Evolutionary conservation across 2,329 filamentous ascomycete species (phyloP), one percentile per base, ranked within the genome.

Genomic region (Aspergillus japonicus): DNA sequence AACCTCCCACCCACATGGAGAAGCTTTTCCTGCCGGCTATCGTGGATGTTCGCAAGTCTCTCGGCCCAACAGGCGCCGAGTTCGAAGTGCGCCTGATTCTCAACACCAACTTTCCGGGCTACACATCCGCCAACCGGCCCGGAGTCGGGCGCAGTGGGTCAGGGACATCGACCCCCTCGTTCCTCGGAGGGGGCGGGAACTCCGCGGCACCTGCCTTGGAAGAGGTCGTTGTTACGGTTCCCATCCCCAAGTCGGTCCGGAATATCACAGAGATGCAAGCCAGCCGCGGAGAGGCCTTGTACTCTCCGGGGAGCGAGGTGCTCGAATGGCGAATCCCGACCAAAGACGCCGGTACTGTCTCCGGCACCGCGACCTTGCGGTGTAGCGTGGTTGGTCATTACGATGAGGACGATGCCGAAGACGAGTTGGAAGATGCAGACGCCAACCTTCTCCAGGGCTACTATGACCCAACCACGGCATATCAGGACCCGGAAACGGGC

Each of bases 51-150:
- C 89, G 88, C 68, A 94, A 92, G 1, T 87, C 88, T 0, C 81
- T 97, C 3, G 95, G 95, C 0, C 75, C 84, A 2, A 80, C 79
- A 0, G 92, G 91, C 1, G 85, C 89, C 5, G 95, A 98, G 57
- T 98, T 99, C 68, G 93, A 98, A 74, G 91, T 96, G 51, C 85
- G 90, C 54, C 75, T 96, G 24, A 85, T 87, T 60, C 83, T 92
- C 47, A 88, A 87, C 69, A 89, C 84, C 68, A 82, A 88, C 29
- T 88, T 91, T 62, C 80, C 83, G 1, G 80, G 82, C 26, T 78
- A 80, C 62, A 70, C 74, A 6, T 70, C 78, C 19, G 70, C 68
- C 12, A 73, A 74, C 70, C 66, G 62, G 72, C 80, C 63, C 76
- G 81, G 69, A 14, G 62, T 57, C n/a, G 66, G 69, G 26, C 69